Percentiles rank a stretch among this genome's conserved stretches.
Conservation (phyloP, 441 rosid genomes). For the Lepidium campestre region DNA sequence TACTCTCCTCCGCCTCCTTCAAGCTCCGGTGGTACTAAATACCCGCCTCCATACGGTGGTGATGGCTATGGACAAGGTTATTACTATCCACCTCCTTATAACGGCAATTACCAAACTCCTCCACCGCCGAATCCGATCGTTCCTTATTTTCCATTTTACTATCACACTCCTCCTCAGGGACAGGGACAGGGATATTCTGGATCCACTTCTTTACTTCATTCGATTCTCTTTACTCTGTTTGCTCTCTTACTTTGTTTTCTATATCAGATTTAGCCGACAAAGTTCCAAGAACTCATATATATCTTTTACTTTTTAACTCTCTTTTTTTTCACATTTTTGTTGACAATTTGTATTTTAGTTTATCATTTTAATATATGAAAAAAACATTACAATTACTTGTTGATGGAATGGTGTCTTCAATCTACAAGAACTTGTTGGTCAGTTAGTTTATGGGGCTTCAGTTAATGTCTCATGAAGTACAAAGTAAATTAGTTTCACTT, state of each 20-base stretch:
- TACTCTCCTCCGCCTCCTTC: slow-evolving; percentile 54
- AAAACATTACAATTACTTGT: no score
- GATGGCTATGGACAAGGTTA: slow-evolving; percentile 6
- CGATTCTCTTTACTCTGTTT: slow-evolving; percentile 16
- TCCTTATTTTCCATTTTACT: slow-evolving; percentile 88
- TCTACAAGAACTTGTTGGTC: no score
- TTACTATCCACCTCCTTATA: slow-evolving; percentile 62
- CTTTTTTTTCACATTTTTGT: neutral
- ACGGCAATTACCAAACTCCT: slow-evolving; percentile 41
- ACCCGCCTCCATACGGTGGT: slow-evolving; percentile 58
- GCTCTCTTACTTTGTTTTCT: slow-evolving; percentile 12
- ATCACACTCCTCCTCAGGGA: slow-evolving; percentile 66
- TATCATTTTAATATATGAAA: neutral
- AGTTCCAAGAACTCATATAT: neutral
- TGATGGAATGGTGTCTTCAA: no score
- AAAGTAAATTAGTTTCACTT: neutral
- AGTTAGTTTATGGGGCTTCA: no score
- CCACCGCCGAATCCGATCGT: slow-evolving; percentile 95
- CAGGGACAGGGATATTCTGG: slow-evolving; percentile 37
- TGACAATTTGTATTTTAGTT: slow-evolving; percentile 17
- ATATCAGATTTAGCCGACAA: neutral
- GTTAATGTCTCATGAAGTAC: neutral
- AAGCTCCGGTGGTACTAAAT: slow-evolving; percentile 36
- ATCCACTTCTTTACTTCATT: slow-evolving; percentile 17
- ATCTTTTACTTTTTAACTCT: neutral